Percentiles rank a stretch among this genome's conserved stretches.
phyloP scores from a whole-genome alignment of 345 rosid species.

The Stellera chamaejasme region DNA sequence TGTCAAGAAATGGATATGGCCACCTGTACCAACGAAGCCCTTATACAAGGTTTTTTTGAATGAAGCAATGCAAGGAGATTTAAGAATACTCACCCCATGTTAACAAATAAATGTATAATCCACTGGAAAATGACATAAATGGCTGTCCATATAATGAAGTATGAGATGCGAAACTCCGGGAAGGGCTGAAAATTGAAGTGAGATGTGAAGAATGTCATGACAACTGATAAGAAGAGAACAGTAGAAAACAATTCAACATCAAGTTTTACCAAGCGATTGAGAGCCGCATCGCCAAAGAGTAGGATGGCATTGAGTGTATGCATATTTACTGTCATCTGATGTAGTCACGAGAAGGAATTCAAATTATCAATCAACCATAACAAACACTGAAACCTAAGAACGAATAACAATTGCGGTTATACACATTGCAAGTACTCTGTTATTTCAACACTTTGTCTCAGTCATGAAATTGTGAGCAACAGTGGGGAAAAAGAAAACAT shows the following conservation, averaged over 20 bases:
- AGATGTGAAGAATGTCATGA: neutral
- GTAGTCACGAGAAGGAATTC: conserved; percentile 11
- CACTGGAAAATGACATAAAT: conserved; percentile 52
- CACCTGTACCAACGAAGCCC: conserved; percentile 32
- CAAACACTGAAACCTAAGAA: neutral
- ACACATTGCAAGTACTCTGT: conserved; percentile 1
- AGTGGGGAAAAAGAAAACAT: too few species aligned
- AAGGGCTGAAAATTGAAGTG: conserved; percentile 32
- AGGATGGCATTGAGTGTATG: conserved; percentile 51
- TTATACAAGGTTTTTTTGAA: neutral
- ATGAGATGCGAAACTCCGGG: conserved; percentile 58
- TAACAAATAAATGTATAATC: conserved; percentile 41
- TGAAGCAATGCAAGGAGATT: neutral
- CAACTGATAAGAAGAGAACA: too few species aligned
- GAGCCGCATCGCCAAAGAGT: conserved; percentile 47
- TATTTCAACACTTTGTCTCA: neutral
- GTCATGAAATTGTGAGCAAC: too few species aligned
- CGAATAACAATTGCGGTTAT: neutral
- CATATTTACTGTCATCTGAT: conserved; percentile 55
- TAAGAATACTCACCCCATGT: conserved; percentile 26
- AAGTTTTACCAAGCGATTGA: conserved; percentile 50
- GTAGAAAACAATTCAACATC: neutral
- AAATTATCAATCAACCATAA: neutral
- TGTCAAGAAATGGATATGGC: conserved; percentile 71
- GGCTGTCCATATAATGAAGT: conserved; percentile 59